phyloP scores from a whole-genome alignment of 2,329 filamentous ascomycete species.

The Xylariaceae sp. region DNA sequence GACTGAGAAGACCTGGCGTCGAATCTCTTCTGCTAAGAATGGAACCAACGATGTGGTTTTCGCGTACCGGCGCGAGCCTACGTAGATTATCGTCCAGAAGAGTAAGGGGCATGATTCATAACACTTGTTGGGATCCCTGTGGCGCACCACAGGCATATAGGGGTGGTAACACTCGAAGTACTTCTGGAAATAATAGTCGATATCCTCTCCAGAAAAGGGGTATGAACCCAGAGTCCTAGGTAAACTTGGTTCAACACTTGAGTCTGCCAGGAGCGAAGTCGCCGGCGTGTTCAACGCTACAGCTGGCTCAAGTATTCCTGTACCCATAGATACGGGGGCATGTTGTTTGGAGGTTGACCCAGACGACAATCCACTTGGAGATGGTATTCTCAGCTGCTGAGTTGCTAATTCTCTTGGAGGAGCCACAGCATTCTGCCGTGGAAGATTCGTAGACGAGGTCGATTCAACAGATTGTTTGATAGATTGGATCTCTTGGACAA shows the following conservation, averaged over 20 bases:
- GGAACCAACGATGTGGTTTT: slow-evolving; percentile 49
- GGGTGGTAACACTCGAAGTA: slow-evolving; percentile 60
- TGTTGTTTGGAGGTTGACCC: slow-evolving; percentile 14
- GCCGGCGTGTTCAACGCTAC: slow-evolving; percentile 39
- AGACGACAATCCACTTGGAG: slow-evolving; percentile 25
- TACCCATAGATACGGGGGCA: slow-evolving; percentile 1
- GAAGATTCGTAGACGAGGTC: slow-evolving; percentile 21
- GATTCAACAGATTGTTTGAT: slow-evolving; percentile 58
- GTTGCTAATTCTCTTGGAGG: slow-evolving; percentile 28
- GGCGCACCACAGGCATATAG: slow-evolving; percentile 58
- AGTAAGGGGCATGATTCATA: slow-evolving; percentile 55
- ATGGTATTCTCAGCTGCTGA: slow-evolving; percentile 30
- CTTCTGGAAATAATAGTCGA: slow-evolving; percentile 62
- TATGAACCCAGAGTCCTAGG: slow-evolving; percentile 54
- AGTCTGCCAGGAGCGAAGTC: slow-evolving; percentile 30
- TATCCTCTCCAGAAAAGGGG: slow-evolving; percentile 57
- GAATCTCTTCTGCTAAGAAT: slow-evolving; percentile 54
- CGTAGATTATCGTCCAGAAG: slow-evolving; percentile 61
- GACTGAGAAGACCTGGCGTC: slow-evolving; percentile 52
- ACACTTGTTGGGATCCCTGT: slow-evolving; percentile 56
- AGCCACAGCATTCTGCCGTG: slow-evolving; percentile 22
- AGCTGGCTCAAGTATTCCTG: slow-evolving; percentile 32
- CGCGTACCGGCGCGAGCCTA: slow-evolving; percentile 56
- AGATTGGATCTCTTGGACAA: slow-evolving; percentile 59
- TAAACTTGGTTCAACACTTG: slow-evolving; percentile 36